Conservation (phyloP, 148 eudicot genomes). For the Rhododendron henanense region DNA sequence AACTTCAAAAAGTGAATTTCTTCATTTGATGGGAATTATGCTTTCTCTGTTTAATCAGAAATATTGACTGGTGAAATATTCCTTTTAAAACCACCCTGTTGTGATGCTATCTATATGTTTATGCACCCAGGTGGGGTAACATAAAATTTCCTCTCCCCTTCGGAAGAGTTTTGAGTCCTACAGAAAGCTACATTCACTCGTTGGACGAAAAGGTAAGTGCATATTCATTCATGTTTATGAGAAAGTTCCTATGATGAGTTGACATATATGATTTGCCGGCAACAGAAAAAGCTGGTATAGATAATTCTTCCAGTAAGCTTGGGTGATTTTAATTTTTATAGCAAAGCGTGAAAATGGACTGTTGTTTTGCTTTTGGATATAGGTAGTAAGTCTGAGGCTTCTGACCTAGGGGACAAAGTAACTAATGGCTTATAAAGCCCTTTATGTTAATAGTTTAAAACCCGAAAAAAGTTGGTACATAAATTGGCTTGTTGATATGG, state of each 20-base stretch:
- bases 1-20: conserved; percentile 45
- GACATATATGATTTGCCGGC: neutral
- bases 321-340: neutral
- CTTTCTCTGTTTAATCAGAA: neutral
- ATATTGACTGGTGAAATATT: neutral
- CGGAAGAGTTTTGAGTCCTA: conserved; percentile 95
- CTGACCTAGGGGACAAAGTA: neutral
- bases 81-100: neutral
- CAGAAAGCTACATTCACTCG: conserved; percentile 81
- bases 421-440: neutral
- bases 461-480: neutral
- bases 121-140: conserved; percentile 65
- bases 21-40: neutral
- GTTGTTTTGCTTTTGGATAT: neutral
- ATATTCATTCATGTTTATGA: neutral
- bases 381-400: neutral
- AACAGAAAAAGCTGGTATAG: neutral
- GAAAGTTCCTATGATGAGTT: neutral
- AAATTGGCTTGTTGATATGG: neutral
- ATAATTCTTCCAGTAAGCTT: neutral
- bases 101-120: neutral
- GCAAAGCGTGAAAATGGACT: neutral
- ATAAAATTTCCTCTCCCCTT: conserved; percentile 93
- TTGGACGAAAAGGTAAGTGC: conserved; percentile 86
- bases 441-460: neutral